Conservation (phyloP, 495 filamentous ascomycete species). For the Penicillium ochrochloron region DNA sequence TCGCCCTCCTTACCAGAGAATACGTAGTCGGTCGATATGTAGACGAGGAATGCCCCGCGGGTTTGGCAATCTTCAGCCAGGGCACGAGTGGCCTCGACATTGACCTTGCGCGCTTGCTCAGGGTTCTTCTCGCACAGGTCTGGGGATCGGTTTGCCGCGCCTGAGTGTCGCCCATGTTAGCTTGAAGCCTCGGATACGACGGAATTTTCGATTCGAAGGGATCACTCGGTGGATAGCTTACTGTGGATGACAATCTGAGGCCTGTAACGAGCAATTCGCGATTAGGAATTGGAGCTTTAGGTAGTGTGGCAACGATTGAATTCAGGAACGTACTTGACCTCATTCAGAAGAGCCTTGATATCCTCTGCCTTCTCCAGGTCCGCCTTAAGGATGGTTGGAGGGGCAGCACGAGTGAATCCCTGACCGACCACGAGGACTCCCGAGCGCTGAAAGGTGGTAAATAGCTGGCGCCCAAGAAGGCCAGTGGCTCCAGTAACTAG, state of each 20-base stretch:
- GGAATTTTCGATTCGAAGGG: slow-evolving; percentile 4
- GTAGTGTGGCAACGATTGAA: no score
- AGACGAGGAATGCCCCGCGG: slow-evolving; percentile 73
- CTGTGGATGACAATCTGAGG: slow-evolving; percentile 86
- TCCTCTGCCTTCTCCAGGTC: slow-evolving; percentile 67
- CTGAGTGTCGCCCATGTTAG: slow-evolving; percentile 43
- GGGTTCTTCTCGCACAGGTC: slow-evolving; percentile 84
- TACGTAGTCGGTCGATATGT: slow-evolving; percentile 96
- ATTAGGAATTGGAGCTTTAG: neutral
- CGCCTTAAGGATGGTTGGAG: slow-evolving; percentile 74
- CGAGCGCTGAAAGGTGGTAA: slow-evolving; percentile 69
- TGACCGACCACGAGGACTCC: slow-evolving; percentile 84
- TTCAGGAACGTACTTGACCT: slow-evolving; percentile 45
- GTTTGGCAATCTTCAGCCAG: slow-evolving; percentile 69
- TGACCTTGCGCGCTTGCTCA: slow-evolving; percentile 72
- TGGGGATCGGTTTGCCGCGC: slow-evolving; percentile 89
- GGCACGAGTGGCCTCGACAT: slow-evolving; percentile 68
- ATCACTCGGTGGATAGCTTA: slow-evolving; percentile 40
- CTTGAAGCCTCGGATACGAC: neutral
- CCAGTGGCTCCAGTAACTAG: slow-evolving; percentile 88
- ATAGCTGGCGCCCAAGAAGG: slow-evolving; percentile 79
- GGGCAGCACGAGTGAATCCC: slow-evolving; percentile 72
- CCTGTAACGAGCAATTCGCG: slow-evolving; percentile 45
- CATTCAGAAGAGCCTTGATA: slow-evolving; percentile 65
- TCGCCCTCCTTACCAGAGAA: slow-evolving; percentile 83